Evolutionary conservation across 495 filamentous ascomycete species (phyloP), one percentile per base, ranked within the genome.

Genomic region (Daldinia grandis): DNA sequence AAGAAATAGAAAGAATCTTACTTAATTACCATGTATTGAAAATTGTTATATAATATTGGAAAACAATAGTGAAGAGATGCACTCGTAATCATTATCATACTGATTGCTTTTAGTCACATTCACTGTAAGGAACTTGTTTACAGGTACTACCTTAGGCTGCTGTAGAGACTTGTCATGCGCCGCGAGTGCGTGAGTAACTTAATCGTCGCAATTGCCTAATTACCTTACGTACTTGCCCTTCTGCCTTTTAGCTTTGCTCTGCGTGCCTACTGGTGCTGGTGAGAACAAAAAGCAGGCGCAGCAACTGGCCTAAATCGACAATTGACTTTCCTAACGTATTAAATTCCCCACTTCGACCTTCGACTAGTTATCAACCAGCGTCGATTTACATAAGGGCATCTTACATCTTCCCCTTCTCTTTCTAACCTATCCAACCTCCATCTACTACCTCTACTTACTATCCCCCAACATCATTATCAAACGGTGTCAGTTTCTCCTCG

Each of bases 151-250:
- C 42, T 47, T 47, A 47, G 42, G 42, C 42, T 47, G 19, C 42
- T 47, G 24, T 47, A 47, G 19, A 12, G 19, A 47, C 42, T 47
- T 47, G 42, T 47, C 42, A 47, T 47, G 42, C 42, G 42, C 42
- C 42, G 42, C 40, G n/a, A 47, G 21, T 24, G 17, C 9, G 42
- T 47, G 19, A 47, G 42, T 47, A 47, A 21, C 42, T 44, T n/a
- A 8, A 8, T 19, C 40, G 19, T 47, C 42, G 42, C 42, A 24
- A 47, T 47, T 47, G 42, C 42, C 42, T 42, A 21, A 71, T 71
- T 66, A n/a, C n/a, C n/a, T n/a, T n/a, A 71, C 69, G 69, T 71
- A 71, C 54, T 44, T 40, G 33, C 51, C 25, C 54, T 62, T 62
- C 63, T 71, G 69, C 69, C 69, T 71, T 71, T 35, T 49, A 35